phyloP scores from a whole-genome alignment of 2,329 filamentous ascomycete species.

The Lojkania enalia region DNA sequence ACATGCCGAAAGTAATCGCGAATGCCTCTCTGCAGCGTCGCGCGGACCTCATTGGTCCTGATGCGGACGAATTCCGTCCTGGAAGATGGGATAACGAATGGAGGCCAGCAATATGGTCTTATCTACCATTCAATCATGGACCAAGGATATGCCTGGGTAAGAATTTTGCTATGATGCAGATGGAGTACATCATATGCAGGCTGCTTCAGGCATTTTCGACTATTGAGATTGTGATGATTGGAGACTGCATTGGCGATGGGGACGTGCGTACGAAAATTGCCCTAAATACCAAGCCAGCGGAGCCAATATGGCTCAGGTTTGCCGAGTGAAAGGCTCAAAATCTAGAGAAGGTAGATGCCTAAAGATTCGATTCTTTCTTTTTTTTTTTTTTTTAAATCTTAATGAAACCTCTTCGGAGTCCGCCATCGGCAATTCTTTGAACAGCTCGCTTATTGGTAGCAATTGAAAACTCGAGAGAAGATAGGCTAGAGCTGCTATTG shows the following conservation, averaged over 20 bases:
- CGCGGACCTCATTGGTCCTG: conserved; percentile 1
- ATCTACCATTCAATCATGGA: conserved; percentile 6
- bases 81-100: conserved; percentile 4
- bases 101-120: conserved; percentile 5
- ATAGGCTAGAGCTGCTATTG: too few species aligned
- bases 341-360: too few species aligned
- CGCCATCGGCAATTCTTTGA: too few species aligned
- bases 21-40: conserved; percentile 4
- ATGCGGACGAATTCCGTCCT: conserved; percentile 2
- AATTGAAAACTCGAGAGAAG: too few species aligned
- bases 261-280: conserved; percentile 13
- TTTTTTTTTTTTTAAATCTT: too few species aligned
- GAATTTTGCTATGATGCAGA: conserved; percentile 10
- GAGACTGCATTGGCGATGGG: conserved; percentile 6
- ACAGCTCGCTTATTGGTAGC: too few species aligned
- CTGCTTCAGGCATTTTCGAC: conserved; percentile 11
- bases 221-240: conserved; percentile 11
- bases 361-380: too few species aligned
- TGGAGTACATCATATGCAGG: conserved; percentile 13
- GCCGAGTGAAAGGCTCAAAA: too few species aligned
- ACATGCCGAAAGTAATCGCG: too few species aligned
- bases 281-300: conserved; percentile 16
- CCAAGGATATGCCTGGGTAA: conserved; percentile 4
- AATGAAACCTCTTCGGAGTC: too few species aligned
- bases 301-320: conserved; percentile 12